Percentiles rank a stretch among this genome's conserved stretches.
These are phyloP conservation scores for Xenoacremonium recifei DNA, from an alignment of 2,329 filamentous ascomycete genomes.

Conservation along the genomic window DNA sequence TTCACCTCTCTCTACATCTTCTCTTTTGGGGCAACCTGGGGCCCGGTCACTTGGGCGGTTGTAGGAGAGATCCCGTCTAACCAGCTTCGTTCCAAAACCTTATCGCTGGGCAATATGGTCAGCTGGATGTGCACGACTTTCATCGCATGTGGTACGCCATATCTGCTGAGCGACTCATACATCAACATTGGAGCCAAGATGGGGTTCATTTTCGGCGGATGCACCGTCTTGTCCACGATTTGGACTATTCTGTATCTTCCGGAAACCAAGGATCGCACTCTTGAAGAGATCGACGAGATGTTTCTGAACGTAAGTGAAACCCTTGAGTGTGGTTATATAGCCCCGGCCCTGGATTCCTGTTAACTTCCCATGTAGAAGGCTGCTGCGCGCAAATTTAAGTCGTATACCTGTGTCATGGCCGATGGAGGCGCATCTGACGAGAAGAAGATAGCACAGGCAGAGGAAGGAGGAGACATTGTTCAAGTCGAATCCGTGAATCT, in stretches of 20 bases:
- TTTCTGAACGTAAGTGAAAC: background rate
- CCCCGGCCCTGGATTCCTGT: too few relatives aligned
- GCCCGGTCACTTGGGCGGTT: background rate
- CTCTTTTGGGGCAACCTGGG: background rate
- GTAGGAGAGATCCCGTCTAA: background rate
- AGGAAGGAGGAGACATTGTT: too few relatives aligned
- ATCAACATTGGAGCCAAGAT: conserved; percentile 36
- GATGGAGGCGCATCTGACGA: too few relatives aligned
- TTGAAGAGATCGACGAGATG: conserved; percentile 20
- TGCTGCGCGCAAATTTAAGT: too few relatives aligned
- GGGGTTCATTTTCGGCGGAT: conserved; percentile 36
- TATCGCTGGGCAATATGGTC: background rate
- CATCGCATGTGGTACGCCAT: conserved; percentile 6
- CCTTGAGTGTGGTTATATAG: too few relatives aligned
- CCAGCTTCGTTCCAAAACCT: background rate
- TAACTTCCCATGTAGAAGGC: too few relatives aligned
- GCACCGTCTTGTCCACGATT: conserved; percentile 25
- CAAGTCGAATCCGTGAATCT: too few relatives aligned
- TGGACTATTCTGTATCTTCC: conserved; percentile 36
- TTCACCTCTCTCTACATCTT: background rate
- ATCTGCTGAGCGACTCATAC: conserved; percentile 21
- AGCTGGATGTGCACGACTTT: background rate
- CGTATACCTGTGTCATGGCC: too few relatives aligned
- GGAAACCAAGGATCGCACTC: conserved; percentile 22
- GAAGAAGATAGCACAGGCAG: too few relatives aligned